phyloP scores from a whole-genome alignment of 2,329 filamentous ascomycete genomes.

The Akanthomyces lecanii region DNA sequence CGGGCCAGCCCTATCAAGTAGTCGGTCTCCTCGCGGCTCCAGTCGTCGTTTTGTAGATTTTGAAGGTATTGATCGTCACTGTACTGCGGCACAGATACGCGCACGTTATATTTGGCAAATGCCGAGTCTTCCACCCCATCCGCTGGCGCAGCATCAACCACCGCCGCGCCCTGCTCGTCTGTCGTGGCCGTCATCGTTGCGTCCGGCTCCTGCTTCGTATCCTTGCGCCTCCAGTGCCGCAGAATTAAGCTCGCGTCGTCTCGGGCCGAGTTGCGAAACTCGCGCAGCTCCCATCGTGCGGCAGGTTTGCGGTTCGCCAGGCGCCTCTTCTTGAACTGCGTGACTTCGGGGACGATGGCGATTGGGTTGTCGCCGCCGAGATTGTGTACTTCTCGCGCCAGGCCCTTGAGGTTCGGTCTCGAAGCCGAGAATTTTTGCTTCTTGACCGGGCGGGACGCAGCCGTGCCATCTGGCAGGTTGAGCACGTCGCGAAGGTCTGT shows the following conservation, averaged over 20 bases:
- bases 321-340: slow-evolving; percentile 56
- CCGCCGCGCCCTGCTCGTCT: slow-evolving; percentile 27
- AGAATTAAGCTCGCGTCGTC: slow-evolving; percentile 63
- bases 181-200: slow-evolving; percentile 16
- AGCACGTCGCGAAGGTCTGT: slow-evolving; percentile 86
- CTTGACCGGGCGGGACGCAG: slow-evolving; percentile 58
- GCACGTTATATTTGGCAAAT: slow-evolving; percentile 86
- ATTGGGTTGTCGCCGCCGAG: slow-evolving; percentile 64
- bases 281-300: slow-evolving; percentile 60
- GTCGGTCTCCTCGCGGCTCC: slow-evolving; percentile 91
- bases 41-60: slow-evolving; percentile 69
- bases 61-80: slow-evolving; percentile 81
- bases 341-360: slow-evolving; percentile 58
- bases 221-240: slow-evolving; percentile 74
- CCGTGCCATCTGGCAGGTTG: slow-evolving; percentile 62
- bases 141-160: slow-evolving; percentile 18
- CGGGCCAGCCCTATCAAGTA: slow-evolving; percentile 73
- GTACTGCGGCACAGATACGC: slow-evolving; percentile 74
- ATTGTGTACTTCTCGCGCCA: slow-evolving; percentile 63
- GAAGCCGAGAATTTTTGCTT: slow-evolving; percentile 67
- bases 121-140: slow-evolving; percentile 51
- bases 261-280: slow-evolving; percentile 76
- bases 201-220: slow-evolving; percentile 38
- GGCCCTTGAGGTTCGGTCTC: slow-evolving; percentile 56
- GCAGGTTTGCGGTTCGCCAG: slow-evolving; percentile 53